phyloP scores from a whole-genome alignment of 495 filamentous ascomycete species.

The Annulohypoxylon bovei region DNA sequence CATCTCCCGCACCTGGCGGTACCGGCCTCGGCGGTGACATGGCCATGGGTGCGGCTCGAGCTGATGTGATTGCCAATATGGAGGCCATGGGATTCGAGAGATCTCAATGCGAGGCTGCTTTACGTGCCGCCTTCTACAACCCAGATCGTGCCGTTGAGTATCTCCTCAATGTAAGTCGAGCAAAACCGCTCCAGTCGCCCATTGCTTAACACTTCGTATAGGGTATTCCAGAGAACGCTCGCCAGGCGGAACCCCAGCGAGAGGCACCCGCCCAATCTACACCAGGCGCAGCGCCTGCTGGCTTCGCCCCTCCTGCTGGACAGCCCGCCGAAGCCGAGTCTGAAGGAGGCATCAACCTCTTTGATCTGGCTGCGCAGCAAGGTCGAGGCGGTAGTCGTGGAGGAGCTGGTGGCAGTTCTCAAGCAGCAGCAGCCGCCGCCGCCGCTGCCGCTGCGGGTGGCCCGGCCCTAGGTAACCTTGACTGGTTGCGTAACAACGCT shows the following conservation, averaged over 20 bases:
- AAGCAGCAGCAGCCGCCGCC: conserved; percentile 56
- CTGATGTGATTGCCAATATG: conserved; percentile 92
- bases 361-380: conserved; percentile 86
- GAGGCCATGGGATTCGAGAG: conserved; percentile 94
- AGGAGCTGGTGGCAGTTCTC: conserved; percentile 44
- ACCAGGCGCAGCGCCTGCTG: conserved; percentile 49
- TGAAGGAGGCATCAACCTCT: conserved; percentile 86
- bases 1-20: conserved; percentile 59
- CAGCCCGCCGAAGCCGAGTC: conserved; percentile 56
- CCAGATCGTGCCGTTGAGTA: conserved; percentile 98
- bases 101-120: conserved; percentile 86
- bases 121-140: conserved; percentile 96
- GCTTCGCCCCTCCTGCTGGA: conserved; percentile 45
- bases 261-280: conserved; percentile 52
- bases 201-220: conserved; percentile 48
- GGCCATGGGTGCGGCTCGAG: conserved; percentile 81
- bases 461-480: conserved; percentile 78
- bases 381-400: conserved; percentile 66
- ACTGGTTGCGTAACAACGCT: conserved; percentile 94
- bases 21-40: conserved; percentile 70
- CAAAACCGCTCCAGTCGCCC: not conserved
- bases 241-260: conserved; percentile 56
- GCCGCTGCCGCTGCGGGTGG: conserved; percentile 63
- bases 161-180: conserved; percentile 76
- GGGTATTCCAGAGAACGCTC: conserved; percentile 89